Evolutionary conservation across 768 basidiomycete genomes (phyloP), one percentile per base, ranked within the genome.

Genomic region (Hericium coralloides): DNA sequence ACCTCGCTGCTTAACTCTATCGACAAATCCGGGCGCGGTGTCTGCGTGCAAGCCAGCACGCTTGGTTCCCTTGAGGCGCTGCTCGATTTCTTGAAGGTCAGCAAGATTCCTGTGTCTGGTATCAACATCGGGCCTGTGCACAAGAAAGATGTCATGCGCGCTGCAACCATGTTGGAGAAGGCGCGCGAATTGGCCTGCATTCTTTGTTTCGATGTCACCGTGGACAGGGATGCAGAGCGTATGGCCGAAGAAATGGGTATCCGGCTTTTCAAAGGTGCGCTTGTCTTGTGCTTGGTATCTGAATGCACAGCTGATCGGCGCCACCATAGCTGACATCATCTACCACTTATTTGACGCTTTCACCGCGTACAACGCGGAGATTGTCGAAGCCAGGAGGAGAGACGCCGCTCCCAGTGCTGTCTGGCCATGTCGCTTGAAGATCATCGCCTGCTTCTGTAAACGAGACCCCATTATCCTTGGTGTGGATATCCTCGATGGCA

Each of bases 41-140:
- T 99, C 58, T 97, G 91, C 65, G 97, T 99, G 12, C 97, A 98
- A 69, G 92, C 97, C 4, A 94, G 91, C 53, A 99, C 97, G 4
- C 82, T 99, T 41, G 97, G 97, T 58, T 97, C 97, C 12, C 80
- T 99, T 39, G 97, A 99, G 70, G 97, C 97, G 1, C 75, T 99
- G 55, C 78, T 99, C 51, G 95, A 98, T 63, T 98, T 98, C 85
- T 76, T 99, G 68, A 89, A 90, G 72, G 74, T 75, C 55, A 93
- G 89, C 80, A 95, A 98, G 75, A 98, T 98, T 61, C 95, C 97
- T 1, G 95, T 99, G 2, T 92, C 91, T 10, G 92, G 91, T 17
- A 95, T 98, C 73, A 95, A 95, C 71, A 97, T 99, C 59, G 97
- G 97, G 12, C 95, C 95, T 8, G 90, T 99, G 15, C 88, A 93